Percentiles rank a stretch among this genome's conserved stretches.
phyloP scores from a whole-genome alignment of 257 asterid species.

The Vinca minor region DNA sequence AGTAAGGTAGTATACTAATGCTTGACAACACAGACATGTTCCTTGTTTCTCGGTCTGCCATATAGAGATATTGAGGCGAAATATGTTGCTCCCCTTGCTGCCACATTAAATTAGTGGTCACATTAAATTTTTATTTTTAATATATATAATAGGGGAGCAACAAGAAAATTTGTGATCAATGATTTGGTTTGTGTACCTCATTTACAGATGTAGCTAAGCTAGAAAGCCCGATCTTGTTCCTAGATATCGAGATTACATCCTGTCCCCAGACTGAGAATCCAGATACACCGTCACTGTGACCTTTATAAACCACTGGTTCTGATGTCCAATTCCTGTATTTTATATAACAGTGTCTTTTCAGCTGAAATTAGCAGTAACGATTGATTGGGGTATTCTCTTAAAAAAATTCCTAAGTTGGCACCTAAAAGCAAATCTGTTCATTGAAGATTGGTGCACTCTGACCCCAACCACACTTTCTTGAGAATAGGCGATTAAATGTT shows the following conservation, averaged over 20 bases:
- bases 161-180: not conserved
- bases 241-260: conserved; percentile 74
- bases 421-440: not conserved
- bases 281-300: conserved; percentile 74
- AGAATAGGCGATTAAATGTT: not conserved
- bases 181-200: conserved; percentile 40
- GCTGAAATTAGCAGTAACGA: not conserved
- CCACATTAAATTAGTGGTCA: conserved; percentile 9
- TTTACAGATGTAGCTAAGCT: conserved; percentile 53
- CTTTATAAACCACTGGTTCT: conserved; percentile 51
- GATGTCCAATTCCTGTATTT: conserved; percentile 66
- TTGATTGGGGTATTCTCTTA: not conserved
- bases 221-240: conserved; percentile 70
- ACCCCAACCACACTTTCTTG: not conserved
- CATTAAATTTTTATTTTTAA: not conserved
- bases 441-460: not conserved
- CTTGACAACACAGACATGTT: conserved; percentile 66
- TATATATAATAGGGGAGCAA: not conserved
- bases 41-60: conserved; percentile 71
- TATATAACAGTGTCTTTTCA: conserved; percentile 2
- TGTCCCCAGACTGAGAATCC: conserved; percentile 90
- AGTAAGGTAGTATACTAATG: conserved; percentile 63
- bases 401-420: not conserved
- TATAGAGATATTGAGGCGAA: conserved; percentile 69
- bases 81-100: conserved; percentile 60